These are phyloP conservation scores for Mortierella polycephala DNA, from an alignment of 371 early-diverging fungal genomes.

Conservation along the genomic window DNA sequence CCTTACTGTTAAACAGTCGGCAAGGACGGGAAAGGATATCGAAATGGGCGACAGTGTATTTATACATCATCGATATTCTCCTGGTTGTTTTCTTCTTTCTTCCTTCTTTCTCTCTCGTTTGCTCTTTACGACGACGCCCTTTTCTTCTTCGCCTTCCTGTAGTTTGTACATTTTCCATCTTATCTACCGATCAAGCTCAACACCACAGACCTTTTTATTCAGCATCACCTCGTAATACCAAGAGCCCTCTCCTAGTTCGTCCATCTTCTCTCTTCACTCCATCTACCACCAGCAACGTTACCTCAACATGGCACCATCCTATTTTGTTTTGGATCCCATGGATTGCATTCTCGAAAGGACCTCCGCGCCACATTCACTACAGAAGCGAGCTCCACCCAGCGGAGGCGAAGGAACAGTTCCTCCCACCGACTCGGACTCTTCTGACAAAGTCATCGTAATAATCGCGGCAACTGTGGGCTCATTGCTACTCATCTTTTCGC, in stretches of 20 bases:
- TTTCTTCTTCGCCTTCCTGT: background rate
- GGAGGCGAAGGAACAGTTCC: background rate
- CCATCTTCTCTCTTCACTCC: background rate
- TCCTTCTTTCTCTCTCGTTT: background rate
- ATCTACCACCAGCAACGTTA: background rate
- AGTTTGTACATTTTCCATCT: background rate
- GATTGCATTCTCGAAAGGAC: constrained; percentile 29
- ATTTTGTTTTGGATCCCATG: constrained; percentile 35
- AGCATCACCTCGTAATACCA: too few species aligned
- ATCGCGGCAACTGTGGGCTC: constrained; percentile 22
- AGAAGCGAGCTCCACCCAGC: constrained; percentile 43
- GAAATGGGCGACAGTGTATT: constrained; percentile 4
- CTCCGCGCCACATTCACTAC: background rate
- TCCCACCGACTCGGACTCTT: background rate
- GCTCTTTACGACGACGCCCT: constrained; percentile 4
- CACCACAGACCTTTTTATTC: too few species aligned
- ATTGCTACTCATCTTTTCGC: constrained; percentile 23
- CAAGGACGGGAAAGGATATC: constrained; percentile 14
- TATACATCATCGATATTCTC: background rate
- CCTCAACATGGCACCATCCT: constrained; percentile 23
- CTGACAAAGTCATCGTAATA: constrained; percentile 14
- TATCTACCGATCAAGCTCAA: background rate
- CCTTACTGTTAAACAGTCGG: constrained; percentile 1
- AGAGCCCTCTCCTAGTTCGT: background rate
- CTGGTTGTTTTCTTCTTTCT: background rate